Evolutionary conservation across 2,329 filamentous ascomycete genomes (phyloP).

Genomic region (Cephalotrichum gorgonifer): DNA sequence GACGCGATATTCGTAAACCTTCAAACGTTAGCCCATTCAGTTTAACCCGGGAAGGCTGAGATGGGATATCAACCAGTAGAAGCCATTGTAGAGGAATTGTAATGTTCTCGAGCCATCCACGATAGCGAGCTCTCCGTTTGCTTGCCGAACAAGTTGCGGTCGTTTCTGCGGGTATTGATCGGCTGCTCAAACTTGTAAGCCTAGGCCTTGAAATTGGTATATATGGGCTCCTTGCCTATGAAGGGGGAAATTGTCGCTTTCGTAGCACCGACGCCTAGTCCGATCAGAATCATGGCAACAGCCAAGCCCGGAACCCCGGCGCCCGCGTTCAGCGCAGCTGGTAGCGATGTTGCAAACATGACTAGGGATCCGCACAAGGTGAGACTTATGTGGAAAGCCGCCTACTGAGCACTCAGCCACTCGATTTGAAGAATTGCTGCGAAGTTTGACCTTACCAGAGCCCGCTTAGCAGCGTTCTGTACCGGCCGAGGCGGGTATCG

Average conservation of each 20-base stretch:
- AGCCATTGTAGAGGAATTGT: constrained; percentile 56
- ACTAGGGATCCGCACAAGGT: constrained; percentile 23
- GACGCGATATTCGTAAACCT: constrained; percentile 63
- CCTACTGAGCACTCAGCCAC: not conserved
- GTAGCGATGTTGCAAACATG: constrained; percentile 24
- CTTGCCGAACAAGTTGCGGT: not conserved
- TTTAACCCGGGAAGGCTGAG: not conserved
- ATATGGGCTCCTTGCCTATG: constrained; percentile 52
- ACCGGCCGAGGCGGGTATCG: constrained; percentile 51
- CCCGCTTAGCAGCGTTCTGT: constrained; percentile 44
- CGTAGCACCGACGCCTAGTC: constrained; percentile 62
- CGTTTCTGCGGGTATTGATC: not conserved
- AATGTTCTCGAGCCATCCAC: constrained; percentile 54
- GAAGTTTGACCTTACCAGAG: constrained; percentile 9
- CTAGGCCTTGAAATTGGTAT: no score
- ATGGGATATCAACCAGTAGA: constrained; percentile 33
- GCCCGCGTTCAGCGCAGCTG: constrained; percentile 2
- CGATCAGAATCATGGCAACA: constrained; percentile 21
- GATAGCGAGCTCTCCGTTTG: constrained; percentile 51
- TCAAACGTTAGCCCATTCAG: not conserved
- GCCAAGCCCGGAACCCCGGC: constrained; percentile 4
- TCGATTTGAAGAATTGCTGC: not conserved
- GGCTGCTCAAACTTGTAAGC: not conserved
- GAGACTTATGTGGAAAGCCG: not conserved
- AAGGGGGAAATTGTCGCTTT: constrained; percentile 62